These are phyloP conservation scores for Ceratobasidium sp. DNA, from an alignment of 1,284 basidiomycete genomes.

Conservation along the genomic window DNA sequence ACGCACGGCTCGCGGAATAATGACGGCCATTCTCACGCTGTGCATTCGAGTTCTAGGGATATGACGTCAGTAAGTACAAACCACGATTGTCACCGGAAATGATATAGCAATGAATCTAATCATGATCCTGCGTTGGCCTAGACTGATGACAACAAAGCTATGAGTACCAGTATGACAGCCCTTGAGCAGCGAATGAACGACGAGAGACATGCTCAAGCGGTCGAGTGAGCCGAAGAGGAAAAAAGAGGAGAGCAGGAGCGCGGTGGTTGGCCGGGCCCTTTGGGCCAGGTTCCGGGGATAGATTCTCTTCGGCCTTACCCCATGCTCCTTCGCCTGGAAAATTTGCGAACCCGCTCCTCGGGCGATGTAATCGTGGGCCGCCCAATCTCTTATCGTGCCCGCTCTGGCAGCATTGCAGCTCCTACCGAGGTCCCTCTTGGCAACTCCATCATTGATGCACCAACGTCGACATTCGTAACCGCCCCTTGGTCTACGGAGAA, in stretches of 20 bases:
- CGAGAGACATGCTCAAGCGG: slow-evolving; percentile 12
- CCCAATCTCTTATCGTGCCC: slow-evolving; percentile 24
- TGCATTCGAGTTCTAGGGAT: slow-evolving; percentile 21
- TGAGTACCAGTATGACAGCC: slow-evolving; percentile 9
- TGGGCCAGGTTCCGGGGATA: slow-evolving; percentile 12
- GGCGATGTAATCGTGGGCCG: slow-evolving; percentile 28
- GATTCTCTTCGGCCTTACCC: slow-evolving; percentile 15
- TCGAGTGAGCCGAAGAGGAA: slow-evolving; percentile 9
- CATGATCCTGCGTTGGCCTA: slow-evolving; percentile 5
- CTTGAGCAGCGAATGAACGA: slow-evolving; percentile 37
- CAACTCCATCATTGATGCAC: not conserved
- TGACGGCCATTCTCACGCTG: slow-evolving; percentile 32
- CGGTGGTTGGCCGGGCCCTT: slow-evolving; percentile 15
- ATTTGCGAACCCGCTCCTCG: slow-evolving; percentile 39
- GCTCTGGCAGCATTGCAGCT: slow-evolving; percentile 33
- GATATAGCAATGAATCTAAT: slow-evolving; percentile 20
- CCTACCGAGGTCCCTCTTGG: slow-evolving; percentile 1
- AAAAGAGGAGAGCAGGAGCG: slow-evolving; percentile 27
- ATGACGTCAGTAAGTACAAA: slow-evolving; percentile 25
- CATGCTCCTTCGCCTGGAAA: slow-evolving; percentile 26
- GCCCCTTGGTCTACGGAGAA: slow-evolving; percentile 12
- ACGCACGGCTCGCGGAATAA: slow-evolving; percentile 33
- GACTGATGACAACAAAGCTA: slow-evolving; percentile 43
- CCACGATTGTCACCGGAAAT: slow-evolving; percentile 3
- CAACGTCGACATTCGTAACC: slow-evolving; percentile 5